Evolutionary conservation across 2,329 filamentous ascomycete species (phyloP).

Genomic region (Diaporthe destruens): DNA sequence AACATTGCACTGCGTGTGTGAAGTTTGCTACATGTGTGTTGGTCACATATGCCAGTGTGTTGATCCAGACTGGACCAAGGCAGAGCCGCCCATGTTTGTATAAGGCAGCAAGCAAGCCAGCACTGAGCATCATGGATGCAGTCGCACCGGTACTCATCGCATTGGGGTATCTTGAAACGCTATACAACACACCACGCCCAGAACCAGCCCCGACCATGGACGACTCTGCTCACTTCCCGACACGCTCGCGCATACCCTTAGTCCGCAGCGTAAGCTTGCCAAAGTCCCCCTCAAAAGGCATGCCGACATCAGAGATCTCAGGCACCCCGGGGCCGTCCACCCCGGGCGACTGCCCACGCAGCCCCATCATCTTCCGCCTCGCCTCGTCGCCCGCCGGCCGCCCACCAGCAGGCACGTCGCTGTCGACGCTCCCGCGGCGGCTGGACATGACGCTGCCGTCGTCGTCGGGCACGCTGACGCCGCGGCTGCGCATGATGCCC

Average conservation of each 20-base stretch:
- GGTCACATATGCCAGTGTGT: too few relatives aligned
- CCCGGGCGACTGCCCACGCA: constrained; percentile 36
- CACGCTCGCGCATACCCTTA: constrained; percentile 67
- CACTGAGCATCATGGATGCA: neutral
- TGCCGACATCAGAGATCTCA: constrained; percentile 44
- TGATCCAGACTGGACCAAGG: too few relatives aligned
- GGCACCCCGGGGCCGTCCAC: constrained; percentile 37
- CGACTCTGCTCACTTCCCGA: constrained; percentile 44
- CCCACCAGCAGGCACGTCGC: constrained; percentile 48
- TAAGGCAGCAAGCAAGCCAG: neutral
- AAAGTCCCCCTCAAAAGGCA: constrained; percentile 62
- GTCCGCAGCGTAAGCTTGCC: constrained; percentile 66
- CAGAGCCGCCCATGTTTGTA: too few relatives aligned
- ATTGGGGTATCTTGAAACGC: constrained; percentile 38
- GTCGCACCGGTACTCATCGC: neutral
- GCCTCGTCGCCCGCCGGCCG: constrained; percentile 53
- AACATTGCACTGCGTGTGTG: too few relatives aligned
- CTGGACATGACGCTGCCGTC: constrained; percentile 56
- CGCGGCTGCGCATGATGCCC: constrained; percentile 58
- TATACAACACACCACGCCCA: neutral
- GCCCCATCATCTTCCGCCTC: constrained; percentile 52
- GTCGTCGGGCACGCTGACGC: constrained; percentile 51
- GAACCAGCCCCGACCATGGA: neutral
- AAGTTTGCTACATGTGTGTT: too few relatives aligned
- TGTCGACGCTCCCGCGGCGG: constrained; percentile 59